Percentiles rank a stretch among this genome's conserved stretches.
Evolutionary conservation across 805 yeast species (phyloP).

Genomic region (Ogataea trehaloabstinens): DNA sequence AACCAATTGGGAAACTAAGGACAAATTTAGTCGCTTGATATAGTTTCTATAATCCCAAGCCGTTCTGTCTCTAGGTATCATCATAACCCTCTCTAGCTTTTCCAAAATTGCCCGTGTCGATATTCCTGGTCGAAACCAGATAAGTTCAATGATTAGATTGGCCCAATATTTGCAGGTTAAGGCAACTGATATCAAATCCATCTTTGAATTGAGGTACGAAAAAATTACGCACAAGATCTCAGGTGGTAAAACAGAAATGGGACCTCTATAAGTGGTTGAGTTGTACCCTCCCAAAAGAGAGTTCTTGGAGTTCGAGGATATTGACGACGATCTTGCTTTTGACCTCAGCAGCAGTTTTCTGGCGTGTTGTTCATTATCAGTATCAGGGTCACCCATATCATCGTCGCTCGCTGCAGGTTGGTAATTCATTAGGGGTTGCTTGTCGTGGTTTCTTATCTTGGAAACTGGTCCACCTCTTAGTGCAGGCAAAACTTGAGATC

Average conservation of each 20-base stretch:
- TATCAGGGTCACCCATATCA: constrained; percentile 30
- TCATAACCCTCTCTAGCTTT: constrained; percentile 57
- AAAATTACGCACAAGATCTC: constrained; percentile 65
- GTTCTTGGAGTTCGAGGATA: constrained; percentile 12
- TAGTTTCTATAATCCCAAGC: constrained; percentile 66
- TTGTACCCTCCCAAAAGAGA: constrained; percentile 6
- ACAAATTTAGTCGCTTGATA: constrained; percentile 77
- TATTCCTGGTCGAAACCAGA: constrained; percentile 87
- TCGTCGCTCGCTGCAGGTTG: constrained; percentile 16
- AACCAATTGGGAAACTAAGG: constrained; percentile 66
- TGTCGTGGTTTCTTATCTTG: constrained; percentile 5
- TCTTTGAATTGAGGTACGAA: constrained; percentile 57
- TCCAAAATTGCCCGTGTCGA: constrained; percentile 47
- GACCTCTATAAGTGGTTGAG: constrained; percentile 19
- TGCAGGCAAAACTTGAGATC: constrained; percentile 13
- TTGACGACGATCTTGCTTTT: constrained; percentile 24
- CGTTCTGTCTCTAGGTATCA: constrained; percentile 43
- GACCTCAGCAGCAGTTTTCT: constrained; percentile 26
- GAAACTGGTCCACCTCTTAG: constrained; percentile 6
- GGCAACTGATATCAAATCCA: constrained; percentile 58
- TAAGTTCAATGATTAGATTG: constrained; percentile 66
- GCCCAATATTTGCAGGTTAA: constrained; percentile 84
- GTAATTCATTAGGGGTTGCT: not conserved
- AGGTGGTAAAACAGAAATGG: constrained; percentile 50
- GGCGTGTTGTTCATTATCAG: constrained; percentile 33